Conservation (phyloP, 2,329 filamentous ascomycete species). For the Gliomastix tumulicola region DNA sequence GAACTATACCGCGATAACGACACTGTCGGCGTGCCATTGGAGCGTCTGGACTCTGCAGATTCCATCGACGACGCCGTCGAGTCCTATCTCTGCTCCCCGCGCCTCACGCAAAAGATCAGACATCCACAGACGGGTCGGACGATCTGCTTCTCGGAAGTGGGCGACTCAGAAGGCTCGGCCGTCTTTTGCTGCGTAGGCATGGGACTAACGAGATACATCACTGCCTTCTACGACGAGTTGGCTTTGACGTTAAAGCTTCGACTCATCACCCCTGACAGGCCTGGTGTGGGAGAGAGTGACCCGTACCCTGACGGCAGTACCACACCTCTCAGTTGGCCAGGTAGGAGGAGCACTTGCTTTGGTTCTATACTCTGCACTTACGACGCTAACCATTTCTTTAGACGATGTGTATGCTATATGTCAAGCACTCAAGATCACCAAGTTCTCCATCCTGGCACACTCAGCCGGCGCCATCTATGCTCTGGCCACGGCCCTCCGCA, state of each 20-base stretch:
- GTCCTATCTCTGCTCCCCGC: slow-evolving; percentile 73
- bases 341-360: slow-evolving; percentile 51
- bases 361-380: background rate
- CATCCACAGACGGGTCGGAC: slow-evolving; percentile 80
- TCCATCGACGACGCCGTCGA: slow-evolving; percentile 86
- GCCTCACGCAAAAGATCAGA: slow-evolving; percentile 79
- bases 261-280: slow-evolving; percentile 88
- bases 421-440: slow-evolving; percentile 82
- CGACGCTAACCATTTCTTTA: slow-evolving; percentile 21
- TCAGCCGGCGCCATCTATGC: slow-evolving; percentile 98
- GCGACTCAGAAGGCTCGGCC: slow-evolving; percentile 82
- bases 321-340: slow-evolving; percentile 89
- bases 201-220: slow-evolving; percentile 93
- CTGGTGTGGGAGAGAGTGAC: slow-evolving; percentile 89
- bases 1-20: slow-evolving; percentile 18
- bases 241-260: slow-evolving; percentile 81
- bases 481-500: slow-evolving; percentile 85
- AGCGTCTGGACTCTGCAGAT: slow-evolving; percentile 71
- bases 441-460: slow-evolving; percentile 93
- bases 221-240: slow-evolving; percentile 94
- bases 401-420: slow-evolving; percentile 91
- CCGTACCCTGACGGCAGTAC: slow-evolving; percentile 73
- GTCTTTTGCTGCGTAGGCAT: slow-evolving; percentile 97
- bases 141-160: slow-evolving; percentile 96
- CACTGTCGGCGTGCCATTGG: slow-evolving; percentile 38